Base-by-base conservation (phyloP, 2,329 filamentous ascomycete species). In the Raffaelea arxii region DNA sequence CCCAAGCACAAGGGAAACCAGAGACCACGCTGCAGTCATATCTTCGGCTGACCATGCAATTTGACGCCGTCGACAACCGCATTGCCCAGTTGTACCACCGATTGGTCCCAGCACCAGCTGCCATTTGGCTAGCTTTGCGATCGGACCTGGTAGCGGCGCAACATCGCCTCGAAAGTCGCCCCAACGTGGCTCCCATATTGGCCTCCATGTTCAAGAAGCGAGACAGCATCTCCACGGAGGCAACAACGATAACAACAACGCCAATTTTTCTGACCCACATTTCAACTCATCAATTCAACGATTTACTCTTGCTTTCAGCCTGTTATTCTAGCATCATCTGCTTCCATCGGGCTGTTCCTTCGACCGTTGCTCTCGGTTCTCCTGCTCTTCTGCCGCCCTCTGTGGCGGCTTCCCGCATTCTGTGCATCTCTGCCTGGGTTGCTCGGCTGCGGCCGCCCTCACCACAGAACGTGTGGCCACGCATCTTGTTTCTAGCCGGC, bases 401-500 rank as follows among this genome's bases (percentile, higher is more conserved):
- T 11, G 21, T 12, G 4, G 46, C 46, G 16, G 46, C 46, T n/a
- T 25, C 25, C 11, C 46, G 46, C 25, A 44, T 48, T 27, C 22
- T 48, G 21, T 41, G 46, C 41, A 48, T 48, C 6, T 22, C 41
- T 6, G 18, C 46, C 11, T 44, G 41, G 46, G 46, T 48, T 14
- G 21, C 25, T 14, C 46, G 41, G 6, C 35, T 48, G 36, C 36
- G 46, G 6, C 32, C 41, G 22, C 46, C 41, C 12, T 48, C 46
- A 27, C 46, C 46, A 18, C 46, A 48, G 35, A 48, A 48, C 22
- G 37, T 54, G 4, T 54, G 52, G 54, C 47, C 49, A 23, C 47
- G 52, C 21, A 48, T 52, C 22, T 39, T 55, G 6, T 54, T 56
- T 25, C 41, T 50, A 7, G 53, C 54, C 7, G 51, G 54, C 35